Conservation (phyloP, 177 flowering plant genomes). For the Vitis hybrid region DNA sequence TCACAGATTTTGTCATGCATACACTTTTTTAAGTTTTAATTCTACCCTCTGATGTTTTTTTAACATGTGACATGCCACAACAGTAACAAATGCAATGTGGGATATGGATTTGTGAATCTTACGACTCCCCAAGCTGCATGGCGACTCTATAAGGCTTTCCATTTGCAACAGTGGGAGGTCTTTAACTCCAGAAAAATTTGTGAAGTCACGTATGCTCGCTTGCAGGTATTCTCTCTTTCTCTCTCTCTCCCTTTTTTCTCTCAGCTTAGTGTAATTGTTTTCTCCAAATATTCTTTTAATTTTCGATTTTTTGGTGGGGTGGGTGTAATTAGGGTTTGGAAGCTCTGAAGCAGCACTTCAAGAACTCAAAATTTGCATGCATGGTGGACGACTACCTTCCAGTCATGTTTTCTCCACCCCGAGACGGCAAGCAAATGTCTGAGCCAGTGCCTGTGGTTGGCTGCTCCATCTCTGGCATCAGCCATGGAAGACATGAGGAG, state of each 20-base stretch:
- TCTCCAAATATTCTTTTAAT: no score
- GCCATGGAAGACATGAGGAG: no score
- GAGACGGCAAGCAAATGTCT: slow-evolving; percentile 68
- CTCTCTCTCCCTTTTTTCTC: no score
- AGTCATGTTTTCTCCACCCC: slow-evolving; percentile 79
- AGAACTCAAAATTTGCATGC: slow-evolving; percentile 86
- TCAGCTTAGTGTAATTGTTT: no score
- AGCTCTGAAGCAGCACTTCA: slow-evolving; percentile 86
- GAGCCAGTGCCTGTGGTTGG: slow-evolving; percentile 58
- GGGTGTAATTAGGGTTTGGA: slow-evolving; percentile 54
- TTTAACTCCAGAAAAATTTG: slow-evolving; percentile 93
- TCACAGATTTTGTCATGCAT: no score
- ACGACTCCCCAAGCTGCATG: slow-evolving; percentile 78
- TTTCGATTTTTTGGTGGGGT: no score
- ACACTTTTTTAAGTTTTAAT: background rate
- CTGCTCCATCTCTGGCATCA: no score
- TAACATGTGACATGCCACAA: no score
- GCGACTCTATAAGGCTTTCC: slow-evolving; percentile 86
- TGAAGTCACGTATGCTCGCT: slow-evolving; percentile 82
- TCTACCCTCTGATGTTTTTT: no score
- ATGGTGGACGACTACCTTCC: slow-evolving; percentile 84
- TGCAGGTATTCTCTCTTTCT: slow-evolving; percentile 50
- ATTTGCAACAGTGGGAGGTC: slow-evolving; percentile 82
- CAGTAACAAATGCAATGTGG: slow-evolving; percentile 97
- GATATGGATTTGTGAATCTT: slow-evolving; percentile 95